Conservation (phyloP, 305 asterid species). For the Plantago lanceolata region DNA sequence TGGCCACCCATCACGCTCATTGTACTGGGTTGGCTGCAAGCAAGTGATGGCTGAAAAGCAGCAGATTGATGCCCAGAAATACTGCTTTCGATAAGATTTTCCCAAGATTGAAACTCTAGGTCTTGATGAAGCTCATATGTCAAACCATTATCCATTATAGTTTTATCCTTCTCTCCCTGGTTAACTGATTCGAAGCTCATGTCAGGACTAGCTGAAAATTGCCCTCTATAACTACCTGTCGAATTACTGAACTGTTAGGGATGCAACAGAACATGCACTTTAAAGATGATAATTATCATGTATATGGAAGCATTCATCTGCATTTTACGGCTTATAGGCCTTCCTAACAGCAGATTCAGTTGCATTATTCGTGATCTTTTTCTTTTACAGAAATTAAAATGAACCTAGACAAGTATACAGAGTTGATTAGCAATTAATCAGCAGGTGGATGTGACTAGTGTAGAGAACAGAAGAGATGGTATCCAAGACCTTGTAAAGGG, state of each 20-base stretch:
- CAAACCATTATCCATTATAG: constrained; percentile 30
- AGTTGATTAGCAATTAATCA: constrained; percentile 1
- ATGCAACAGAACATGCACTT: constrained; percentile 11
- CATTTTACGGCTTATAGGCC: constrained; percentile 12
- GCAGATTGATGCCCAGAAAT: constrained; percentile 41
- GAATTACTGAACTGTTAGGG: constrained; percentile 19
- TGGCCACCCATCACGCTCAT: constrained; percentile 41
- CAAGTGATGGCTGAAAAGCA: constrained; percentile 43
- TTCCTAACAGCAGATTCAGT: constrained; percentile 13
- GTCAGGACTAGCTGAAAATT: constrained; percentile 44
- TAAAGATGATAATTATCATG: not conserved
- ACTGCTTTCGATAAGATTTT: constrained; percentile 40
- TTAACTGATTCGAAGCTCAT: constrained; percentile 35
- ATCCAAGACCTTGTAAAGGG: constrained; percentile 33
- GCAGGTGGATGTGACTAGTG: constrained; percentile 5
- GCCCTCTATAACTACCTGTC: constrained; percentile 59
- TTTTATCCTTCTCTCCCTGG: constrained; percentile 36
- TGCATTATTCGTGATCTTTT: constrained; percentile 1
- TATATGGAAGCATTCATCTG: constrained; percentile 7
- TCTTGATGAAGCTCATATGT: constrained; percentile 38
- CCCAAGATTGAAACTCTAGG: constrained; percentile 55
- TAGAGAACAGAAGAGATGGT: constrained; percentile 11
- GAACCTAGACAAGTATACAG: constrained; percentile 7
- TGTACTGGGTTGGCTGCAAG: constrained; percentile 43
- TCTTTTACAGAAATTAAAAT: constrained; percentile 6